Base-by-base conservation (phyloP, 805 yeast genomes). In the Ogataea corticis region DNA sequence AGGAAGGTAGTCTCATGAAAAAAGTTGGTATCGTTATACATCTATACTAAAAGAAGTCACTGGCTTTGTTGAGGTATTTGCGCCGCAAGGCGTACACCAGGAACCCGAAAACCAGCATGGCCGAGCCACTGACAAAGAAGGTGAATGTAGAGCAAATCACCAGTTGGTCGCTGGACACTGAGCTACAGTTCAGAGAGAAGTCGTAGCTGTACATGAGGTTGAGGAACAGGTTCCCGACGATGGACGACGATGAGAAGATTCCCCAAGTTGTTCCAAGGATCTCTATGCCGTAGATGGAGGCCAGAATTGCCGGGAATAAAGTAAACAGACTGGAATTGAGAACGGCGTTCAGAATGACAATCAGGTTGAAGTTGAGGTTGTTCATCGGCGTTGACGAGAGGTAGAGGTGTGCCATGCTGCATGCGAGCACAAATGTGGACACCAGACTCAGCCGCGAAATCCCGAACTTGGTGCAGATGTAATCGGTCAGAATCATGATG, bases 261-360 rank as follows among this genome's bases (percentile, higher is more conserved):
- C 97, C 97, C 88, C 96, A 92, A 2, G 92, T 86, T 2, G 96
- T 86, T 0, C 97, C 98, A 65, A 92, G 80, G 28, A 87, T 76
- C 34, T 86, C 90, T 17, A 86, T 76, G 0, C 97, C 97, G 90
- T 96, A 94, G 2, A 87, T 79, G 3, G 83, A 72, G 1, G 96
- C 84, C 13, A 90, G 80, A 12, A 90, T 73, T 0, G 96, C 85
- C 3, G 99, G 98, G 55, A 82, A 87, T 5, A 88, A 67, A 0
- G 98, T 90, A 69, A 88, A 92, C 3, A 87, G 61, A 0, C 91
- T 87, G 27, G 98, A 97, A 59, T 92, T 64, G 27, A 66, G 41
- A 30, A 58, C 44, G 4, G 69, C 62, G 40, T 66, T 66, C 16
- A 50, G 29, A 5, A 55, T 41, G 12, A 64, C 58, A 32, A 64